Base-by-base conservation (phyloP, 2,329 filamentous ascomycete genomes). In the Cercospora nicotianae region DNA sequence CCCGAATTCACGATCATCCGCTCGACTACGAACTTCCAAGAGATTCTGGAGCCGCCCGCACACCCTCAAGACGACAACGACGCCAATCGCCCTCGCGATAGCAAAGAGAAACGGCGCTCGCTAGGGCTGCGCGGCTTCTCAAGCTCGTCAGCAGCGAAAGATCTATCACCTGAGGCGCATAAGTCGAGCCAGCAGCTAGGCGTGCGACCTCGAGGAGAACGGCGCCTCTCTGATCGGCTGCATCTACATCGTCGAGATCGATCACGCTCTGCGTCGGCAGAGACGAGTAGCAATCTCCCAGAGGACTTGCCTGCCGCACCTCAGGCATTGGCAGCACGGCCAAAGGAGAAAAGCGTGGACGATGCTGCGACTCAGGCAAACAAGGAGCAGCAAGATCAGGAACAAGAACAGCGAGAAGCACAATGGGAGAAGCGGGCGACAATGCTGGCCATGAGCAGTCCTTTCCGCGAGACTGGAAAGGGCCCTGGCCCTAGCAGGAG, bases 341-440 rank as follows among this genome's bases (percentile, higher is more conserved):
- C 68, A 13, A 60, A 59, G 9, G 67, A 70, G 26, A 83, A 82
- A 36, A 82, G 84, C 10, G 30, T 30, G 31, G 62, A 64, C 62
- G 48, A 64, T 26, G 48, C 51, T 5, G 48, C 30, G 6, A 30
- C 31, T 18, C 28, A 58, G 51, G 62, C 62, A 10, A 5, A 12
- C 18, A 76, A 73, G 45, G 72, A 70, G 45, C 69, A 67, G 72
- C 80, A 78, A 66, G 81, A 84, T 70, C 84, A 86, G 39, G 70
- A 67, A 73, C 80, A 78, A 67, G 81, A 84, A 71, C 84, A 86
- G 28, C 81, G 83, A 62, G 91, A 96, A 83, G 87, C 88, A 67
- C 87, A 91, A 80, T 99, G 95, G 95, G 95, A 98, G 84, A 90
- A 91, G 82, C 86, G 94, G 68, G 95, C 95, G 30, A 97, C 94